phyloP scores from a whole-genome alignment of 768 basidiomycete genomes.

The Lactarius sp. region DNA sequence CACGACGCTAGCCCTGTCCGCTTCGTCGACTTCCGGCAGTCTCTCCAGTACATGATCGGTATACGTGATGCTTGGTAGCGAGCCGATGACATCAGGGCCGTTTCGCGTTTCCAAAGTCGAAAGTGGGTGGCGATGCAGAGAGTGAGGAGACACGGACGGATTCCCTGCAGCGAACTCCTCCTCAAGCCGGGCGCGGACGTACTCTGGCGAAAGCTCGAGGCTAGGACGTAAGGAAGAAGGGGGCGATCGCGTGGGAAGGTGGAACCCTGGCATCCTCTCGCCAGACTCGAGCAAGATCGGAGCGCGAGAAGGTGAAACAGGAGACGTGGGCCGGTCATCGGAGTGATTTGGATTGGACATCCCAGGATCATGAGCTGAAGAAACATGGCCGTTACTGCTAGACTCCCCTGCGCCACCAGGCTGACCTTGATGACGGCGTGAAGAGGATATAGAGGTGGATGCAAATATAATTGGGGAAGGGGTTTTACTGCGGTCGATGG shows the following conservation, averaged over 20 bases:
- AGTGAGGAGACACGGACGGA: background rate
- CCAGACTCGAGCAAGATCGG: constrained; percentile 6
- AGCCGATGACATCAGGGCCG: background rate
- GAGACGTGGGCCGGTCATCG: background rate
- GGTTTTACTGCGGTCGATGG: constrained; percentile 8
- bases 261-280: constrained; percentile 14
- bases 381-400: background rate
- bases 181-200: constrained; percentile 6
- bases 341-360: background rate
- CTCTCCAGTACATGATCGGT: background rate
- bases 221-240: constrained; percentile 5
- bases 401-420: constrained; percentile 1
- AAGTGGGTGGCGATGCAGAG: background rate
- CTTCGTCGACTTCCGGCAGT: constrained; percentile 14
- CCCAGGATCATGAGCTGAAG: background rate
- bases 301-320: constrained; percentile 18
- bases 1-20: background rate
- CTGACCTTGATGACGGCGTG: background rate
- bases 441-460: background rate
- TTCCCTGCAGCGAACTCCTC: background rate
- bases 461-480: constrained; percentile 24
- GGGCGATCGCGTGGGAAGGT: constrained; percentile 18
- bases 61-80: background rate
- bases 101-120: background rate
- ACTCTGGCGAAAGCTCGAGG: constrained; percentile 19